Conservation (phyloP, 805 yeast genomes). For the Yamadazyma sp. region DNA sequence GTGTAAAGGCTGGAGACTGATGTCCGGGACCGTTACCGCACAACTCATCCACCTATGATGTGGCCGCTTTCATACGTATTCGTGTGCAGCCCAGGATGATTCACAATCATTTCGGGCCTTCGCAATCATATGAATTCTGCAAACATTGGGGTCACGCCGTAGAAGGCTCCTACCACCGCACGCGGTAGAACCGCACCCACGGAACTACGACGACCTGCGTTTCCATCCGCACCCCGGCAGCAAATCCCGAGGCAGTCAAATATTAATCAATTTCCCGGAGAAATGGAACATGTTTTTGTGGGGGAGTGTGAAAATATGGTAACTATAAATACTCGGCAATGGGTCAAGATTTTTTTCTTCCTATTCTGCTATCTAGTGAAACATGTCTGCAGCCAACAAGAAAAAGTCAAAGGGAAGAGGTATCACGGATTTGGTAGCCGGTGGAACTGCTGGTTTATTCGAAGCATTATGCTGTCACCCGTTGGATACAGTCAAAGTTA, state of each 20-base stretch:
- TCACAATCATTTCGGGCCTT: constrained; percentile 6
- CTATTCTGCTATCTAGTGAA: not conserved
- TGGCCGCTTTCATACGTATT: too few relatives aligned
- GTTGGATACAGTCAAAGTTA: constrained; percentile 93
- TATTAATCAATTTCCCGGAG: constrained; percentile 18
- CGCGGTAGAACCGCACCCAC: not conserved
- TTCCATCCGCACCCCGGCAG: too few relatives aligned
- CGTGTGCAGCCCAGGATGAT: constrained; percentile 5
- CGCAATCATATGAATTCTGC: constrained; percentile 8
- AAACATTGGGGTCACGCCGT: constrained; percentile 4
- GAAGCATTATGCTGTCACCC: constrained; percentile 99
- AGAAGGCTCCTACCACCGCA: not conserved
- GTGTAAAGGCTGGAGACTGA: too few relatives aligned
- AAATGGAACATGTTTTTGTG: constrained; percentile 20
- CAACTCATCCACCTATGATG: not conserved
- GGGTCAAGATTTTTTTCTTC: constrained; percentile 5
- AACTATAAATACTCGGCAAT: constrained; percentile 9
- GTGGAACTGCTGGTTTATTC: constrained; percentile 95
- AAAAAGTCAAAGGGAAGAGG: constrained; percentile 36
- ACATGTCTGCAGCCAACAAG: constrained; percentile 8
- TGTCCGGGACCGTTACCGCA: constrained; percentile 5
- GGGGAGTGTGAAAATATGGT: constrained; percentile 15
- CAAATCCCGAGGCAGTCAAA: constrained; percentile 7
- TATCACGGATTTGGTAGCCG: constrained; percentile 76
- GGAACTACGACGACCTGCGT: too few relatives aligned